These are phyloP conservation scores for Penicillium sp. DNA, from an alignment of 2,329 filamentous ascomycete genomes.

Conservation along the genomic window DNA sequence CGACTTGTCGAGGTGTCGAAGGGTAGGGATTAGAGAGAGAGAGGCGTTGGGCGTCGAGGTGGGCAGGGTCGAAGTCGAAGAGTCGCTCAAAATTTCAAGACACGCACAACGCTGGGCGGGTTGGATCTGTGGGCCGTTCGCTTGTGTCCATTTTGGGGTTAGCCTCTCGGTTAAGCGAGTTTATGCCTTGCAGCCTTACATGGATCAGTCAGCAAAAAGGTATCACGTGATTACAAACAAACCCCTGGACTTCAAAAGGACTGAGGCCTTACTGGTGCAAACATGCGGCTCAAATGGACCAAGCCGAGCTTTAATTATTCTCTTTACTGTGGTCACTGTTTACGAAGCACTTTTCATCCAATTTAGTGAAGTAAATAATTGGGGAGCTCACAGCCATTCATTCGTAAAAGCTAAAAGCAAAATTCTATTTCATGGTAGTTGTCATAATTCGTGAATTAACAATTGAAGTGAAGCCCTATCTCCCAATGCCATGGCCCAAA, in stretches of 20 bases:
- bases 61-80: conserved; percentile 42
- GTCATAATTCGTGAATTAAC: conserved; percentile 14
- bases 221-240: neutral
- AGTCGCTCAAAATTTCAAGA: conserved; percentile 40
- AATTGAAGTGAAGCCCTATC: conserved; percentile 1
- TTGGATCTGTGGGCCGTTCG: conserved; percentile 41
- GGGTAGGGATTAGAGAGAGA: conserved; percentile 29
- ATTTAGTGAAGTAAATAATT: no score
- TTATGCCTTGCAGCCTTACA: neutral
- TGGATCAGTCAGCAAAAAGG: neutral
- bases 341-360: no score
- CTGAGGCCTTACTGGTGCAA: neutral
- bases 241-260: neutral
- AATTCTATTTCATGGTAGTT: neutral
- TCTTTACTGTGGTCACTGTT: no score
- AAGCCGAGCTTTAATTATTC: no score
- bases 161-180: conserved; percentile 22
- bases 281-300: neutral
- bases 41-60: conserved; percentile 37
- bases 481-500: conserved; percentile 8
- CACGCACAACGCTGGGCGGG: conserved; percentile 34
- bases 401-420: neutral
- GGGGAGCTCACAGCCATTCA: no score
- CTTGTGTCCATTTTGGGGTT: conserved; percentile 44
- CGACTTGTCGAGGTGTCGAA: conserved; percentile 42